These are phyloP conservation scores for Berkeleyomyces basicola DNA, from an alignment of 2,329 filamentous ascomycete genomes.

Conservation along the genomic window DNA sequence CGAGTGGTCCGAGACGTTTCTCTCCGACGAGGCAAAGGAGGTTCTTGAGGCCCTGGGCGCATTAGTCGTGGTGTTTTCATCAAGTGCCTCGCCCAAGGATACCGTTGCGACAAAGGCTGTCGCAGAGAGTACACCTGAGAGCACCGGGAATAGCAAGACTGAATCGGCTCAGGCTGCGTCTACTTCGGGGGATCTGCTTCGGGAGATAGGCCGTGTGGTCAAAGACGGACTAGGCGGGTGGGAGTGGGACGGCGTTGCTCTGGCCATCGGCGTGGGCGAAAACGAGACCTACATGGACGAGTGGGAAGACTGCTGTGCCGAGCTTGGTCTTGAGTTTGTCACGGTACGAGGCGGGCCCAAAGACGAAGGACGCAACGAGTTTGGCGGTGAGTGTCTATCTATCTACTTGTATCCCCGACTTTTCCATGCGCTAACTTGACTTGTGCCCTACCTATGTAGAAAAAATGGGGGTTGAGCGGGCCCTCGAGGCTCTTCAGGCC, in stretches of 20 bases:
- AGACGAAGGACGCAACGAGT: slow-evolving; percentile 34
- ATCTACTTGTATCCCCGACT: not conserved
- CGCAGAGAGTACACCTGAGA: not conserved
- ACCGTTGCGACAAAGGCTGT: not conserved
- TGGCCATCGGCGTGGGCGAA: slow-evolving; percentile 40
- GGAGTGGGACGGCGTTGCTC: slow-evolving; percentile 46
- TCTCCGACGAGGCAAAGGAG: slow-evolving; percentile 43
- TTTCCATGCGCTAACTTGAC: not conserved
- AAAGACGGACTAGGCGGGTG: slow-evolving; percentile 41
- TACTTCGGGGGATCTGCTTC: slow-evolving; percentile 26
- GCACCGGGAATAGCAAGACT: slow-evolving; percentile 10
- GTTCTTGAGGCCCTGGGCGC: slow-evolving; percentile 45
- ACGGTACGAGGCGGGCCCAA: slow-evolving; percentile 28
- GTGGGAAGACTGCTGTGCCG: slow-evolving; percentile 45
- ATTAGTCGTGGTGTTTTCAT: slow-evolving; percentile 29
- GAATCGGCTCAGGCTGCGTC: slow-evolving; percentile 17
- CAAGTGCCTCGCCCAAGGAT: slow-evolving; percentile 14
- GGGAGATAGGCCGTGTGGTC: slow-evolving; percentile 37
- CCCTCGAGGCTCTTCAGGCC: slow-evolving; percentile 44
- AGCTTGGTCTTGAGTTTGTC: slow-evolving; percentile 46
- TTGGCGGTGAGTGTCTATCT: slow-evolving; percentile 33
- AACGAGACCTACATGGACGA: slow-evolving; percentile 30
- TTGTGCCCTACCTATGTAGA: slow-evolving; percentile 25
- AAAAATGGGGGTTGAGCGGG: slow-evolving; percentile 39
- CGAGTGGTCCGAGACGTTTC: slow-evolving; percentile 39